Evolutionary conservation across 2,329 filamentous ascomycete genomes (phyloP).

Genomic region (Hymenoscyphus infarciens): DNA sequence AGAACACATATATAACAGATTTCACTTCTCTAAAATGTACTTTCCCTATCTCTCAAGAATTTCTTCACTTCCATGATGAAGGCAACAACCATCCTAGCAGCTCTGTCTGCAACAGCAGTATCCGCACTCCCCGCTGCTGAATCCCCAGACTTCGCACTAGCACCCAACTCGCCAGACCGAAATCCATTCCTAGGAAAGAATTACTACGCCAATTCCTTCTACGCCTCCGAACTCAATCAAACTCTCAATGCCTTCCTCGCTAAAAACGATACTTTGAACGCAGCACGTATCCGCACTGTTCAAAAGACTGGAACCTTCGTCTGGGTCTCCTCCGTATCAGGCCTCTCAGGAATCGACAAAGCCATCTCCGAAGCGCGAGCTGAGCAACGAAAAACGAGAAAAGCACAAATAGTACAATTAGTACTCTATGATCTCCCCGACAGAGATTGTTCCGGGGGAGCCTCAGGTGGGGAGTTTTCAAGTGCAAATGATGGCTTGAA

Average conservation of each 20-base stretch:
- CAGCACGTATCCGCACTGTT: conserved; percentile 38
- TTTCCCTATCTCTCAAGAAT: not conserved
- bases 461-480: conserved; percentile 39
- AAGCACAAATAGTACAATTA: conserved; percentile 38
- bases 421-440: conserved; percentile 46
- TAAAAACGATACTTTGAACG: conserved; percentile 39
- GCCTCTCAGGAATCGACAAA: conserved; percentile 34
- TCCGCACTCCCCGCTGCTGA: not conserved
- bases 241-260: conserved; percentile 38
- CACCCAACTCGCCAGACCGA: not conserved
- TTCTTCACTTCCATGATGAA: not conserved
- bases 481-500: conserved; percentile 38
- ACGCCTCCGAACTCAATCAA: conserved; percentile 41
- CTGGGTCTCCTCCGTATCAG: conserved; percentile 39
- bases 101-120: not conserved
- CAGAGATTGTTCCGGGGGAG: conserved; percentile 34
- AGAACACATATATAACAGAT: not conserved
- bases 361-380: conserved; percentile 40
- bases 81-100: not conserved
- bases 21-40: not conserved
- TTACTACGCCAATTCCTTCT: conserved; percentile 39
- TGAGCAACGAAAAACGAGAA: conserved; percentile 36
- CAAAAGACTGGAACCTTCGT: conserved; percentile 43
- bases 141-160: too few species aligned
- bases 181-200: not conserved